Evolutionary conservation across 225 moss, liverwort and hornwort species (phyloP).

Genomic region (Sphagnum contortum): DNA sequence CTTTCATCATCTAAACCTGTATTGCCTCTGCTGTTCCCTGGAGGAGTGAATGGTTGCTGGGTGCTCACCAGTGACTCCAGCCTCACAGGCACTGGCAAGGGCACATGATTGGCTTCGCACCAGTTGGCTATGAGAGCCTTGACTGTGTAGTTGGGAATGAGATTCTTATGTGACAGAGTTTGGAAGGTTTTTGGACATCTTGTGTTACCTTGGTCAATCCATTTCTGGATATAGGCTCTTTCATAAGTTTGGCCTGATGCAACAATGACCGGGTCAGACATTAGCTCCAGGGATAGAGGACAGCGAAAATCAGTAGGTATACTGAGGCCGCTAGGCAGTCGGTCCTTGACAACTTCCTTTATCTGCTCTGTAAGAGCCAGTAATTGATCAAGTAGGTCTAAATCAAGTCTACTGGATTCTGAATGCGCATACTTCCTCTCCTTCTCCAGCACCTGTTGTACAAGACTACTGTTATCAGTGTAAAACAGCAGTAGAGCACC

Average conservation of each 20-base stretch:
- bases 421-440: conserved; percentile 23
- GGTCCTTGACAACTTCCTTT: conserved; percentile 33
- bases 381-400: conserved; percentile 29
- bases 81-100: conserved; percentile 62
- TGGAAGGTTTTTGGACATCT: conserved; percentile 83
- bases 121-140: conserved; percentile 96
- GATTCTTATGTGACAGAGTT: conserved; percentile 66
- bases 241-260: conserved; percentile 96
- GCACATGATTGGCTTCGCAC: conserved; percentile 81
- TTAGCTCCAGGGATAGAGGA: conserved; percentile 89
- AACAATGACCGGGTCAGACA: conserved; percentile 97
- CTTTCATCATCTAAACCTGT: conserved; percentile 40
- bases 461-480: no score
- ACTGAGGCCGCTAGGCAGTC: conserved; percentile 29
- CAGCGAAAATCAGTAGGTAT: conserved; percentile 93
- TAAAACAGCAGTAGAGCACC: no score
- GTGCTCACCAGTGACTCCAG: conserved; percentile 31
- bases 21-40: conserved; percentile 19
- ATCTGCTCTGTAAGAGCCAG: conserved; percentile 35
- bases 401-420: conserved; percentile 33
- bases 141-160: conserved; percentile 95
- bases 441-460: conserved; percentile 23
- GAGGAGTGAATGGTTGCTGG: conserved; percentile 29
- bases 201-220: conserved; percentile 74
- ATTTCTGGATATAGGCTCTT: conserved; percentile 79